Evolutionary conservation across 176 grass and related monocot genomes (phyloP).

Genomic region (Phragmites australis): DNA sequence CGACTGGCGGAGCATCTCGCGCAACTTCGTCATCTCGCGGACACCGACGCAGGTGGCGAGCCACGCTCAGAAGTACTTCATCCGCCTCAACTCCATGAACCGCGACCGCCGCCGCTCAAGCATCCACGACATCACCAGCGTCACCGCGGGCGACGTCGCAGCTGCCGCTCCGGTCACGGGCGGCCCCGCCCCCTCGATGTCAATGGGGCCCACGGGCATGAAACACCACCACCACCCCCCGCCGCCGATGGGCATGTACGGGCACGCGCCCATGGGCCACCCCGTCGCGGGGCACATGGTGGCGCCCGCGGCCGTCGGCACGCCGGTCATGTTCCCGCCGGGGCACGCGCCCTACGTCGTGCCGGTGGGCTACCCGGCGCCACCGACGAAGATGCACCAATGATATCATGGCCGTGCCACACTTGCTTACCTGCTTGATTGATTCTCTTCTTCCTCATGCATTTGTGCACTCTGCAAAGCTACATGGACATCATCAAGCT

Average conservation of each 20-base stretch:
- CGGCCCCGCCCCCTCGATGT: background rate
- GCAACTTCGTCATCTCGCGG: conserved; percentile 91
- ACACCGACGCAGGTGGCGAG: conserved; percentile 97
- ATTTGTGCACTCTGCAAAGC: background rate
- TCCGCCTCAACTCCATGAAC: conserved; percentile 90
- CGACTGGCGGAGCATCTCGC: conserved; percentile 97
- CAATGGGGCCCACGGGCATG: conserved; percentile 29
- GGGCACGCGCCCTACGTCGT: conserved; percentile 73
- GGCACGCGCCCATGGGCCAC: conserved; percentile 72
- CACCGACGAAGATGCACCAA: conserved; percentile 66
- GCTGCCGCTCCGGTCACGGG: conserved; percentile 48
- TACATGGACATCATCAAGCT: background rate
- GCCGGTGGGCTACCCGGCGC: conserved; percentile 83
- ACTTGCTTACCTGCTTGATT: background rate
- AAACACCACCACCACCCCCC: conserved; percentile 56
- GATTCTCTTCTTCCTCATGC: background rate
- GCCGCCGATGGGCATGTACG: conserved; percentile 57
- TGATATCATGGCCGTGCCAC: conserved; percentile 6
- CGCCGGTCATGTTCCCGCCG: conserved; percentile 90
- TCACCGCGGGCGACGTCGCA: conserved; percentile 48
- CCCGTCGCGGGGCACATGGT: conserved; percentile 66
- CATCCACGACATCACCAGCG: conserved; percentile 96
- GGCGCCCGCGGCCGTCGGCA: conserved; percentile 68
- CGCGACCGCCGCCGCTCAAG: conserved; percentile 87
- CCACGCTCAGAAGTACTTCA: conserved; percentile 98